These are phyloP conservation scores for Penicillium tannophilum DNA, from an alignment of 495 filamentous ascomycete species.

Conservation along the genomic window DNA sequence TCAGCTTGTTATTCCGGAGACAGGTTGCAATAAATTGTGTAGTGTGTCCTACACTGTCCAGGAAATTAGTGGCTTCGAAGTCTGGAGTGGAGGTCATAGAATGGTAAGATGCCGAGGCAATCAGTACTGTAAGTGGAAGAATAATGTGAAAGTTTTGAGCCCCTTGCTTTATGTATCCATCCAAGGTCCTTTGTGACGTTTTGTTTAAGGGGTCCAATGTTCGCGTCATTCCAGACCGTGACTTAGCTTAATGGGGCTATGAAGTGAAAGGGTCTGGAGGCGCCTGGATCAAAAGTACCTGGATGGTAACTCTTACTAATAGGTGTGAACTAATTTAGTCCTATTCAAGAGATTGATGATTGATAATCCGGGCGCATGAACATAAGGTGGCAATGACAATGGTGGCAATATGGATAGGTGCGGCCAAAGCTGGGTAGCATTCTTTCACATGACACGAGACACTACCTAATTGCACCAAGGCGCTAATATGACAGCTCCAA, in stretches of 20 bases:
- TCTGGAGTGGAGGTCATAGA: neutral
- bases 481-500: neutral
- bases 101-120: neutral
- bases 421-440: neutral
- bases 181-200: neutral
- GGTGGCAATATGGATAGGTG: neutral
- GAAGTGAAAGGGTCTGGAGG: neutral
- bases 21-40: neutral
- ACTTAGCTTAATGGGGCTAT: neutral
- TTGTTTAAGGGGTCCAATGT: neutral
- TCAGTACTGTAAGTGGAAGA: neutral
- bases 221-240: neutral
- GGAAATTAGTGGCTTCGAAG: neutral
- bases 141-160: neutral
- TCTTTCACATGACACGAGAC: neutral
- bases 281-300: neutral
- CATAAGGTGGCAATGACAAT: neutral
- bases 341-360: neutral
- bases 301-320: neutral
- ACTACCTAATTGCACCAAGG: neutral
- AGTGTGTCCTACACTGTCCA: neutral
- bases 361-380: neutral
- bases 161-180: neutral
- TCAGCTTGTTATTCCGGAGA: neutral
- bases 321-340: neutral